A percentile compares a stretch with the other conserved stretches of the same genome.
phyloP scores from a whole-genome alignment of 345 rosid genomes.

The Citrus maxima region DNA sequence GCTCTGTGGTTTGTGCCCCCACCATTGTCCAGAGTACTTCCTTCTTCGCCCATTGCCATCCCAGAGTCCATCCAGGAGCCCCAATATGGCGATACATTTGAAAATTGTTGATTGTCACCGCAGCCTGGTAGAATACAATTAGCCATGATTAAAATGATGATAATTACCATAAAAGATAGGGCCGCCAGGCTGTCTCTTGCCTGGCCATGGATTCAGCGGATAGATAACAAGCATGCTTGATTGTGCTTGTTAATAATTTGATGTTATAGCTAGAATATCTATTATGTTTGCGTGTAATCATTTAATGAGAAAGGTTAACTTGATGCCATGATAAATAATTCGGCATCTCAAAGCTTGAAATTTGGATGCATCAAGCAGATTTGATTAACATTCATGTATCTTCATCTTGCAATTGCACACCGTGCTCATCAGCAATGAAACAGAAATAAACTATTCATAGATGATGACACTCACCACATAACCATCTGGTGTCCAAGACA shows the following conservation, averaged over 20 bases:
- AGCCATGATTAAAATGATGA: background rate
- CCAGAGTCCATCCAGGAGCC: constrained; percentile 76
- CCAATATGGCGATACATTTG: constrained; percentile 62
- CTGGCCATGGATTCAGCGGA: too few species aligned
- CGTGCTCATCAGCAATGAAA: background rate
- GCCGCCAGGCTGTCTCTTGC: too few species aligned
- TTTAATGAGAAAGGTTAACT: background rate
- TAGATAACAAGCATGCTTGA: background rate
- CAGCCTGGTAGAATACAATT: constrained; percentile 35
- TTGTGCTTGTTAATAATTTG: background rate
- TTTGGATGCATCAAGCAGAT: background rate
- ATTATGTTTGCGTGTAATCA: background rate
- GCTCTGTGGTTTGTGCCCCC: constrained; percentile 81
- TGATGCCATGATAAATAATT: background rate
- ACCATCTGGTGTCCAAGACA: constrained; percentile 75
- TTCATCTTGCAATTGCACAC: background rate
- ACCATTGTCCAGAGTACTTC: constrained; percentile 81
- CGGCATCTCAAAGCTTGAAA: background rate
- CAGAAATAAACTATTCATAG: background rate
- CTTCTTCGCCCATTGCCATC: constrained; percentile 77
- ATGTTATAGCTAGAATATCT: background rate
- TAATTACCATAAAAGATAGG: background rate
- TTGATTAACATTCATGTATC: background rate
- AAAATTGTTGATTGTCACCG: constrained; percentile 63
- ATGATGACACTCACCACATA: constrained; percentile 47